Percentiles rank a stretch among this genome's conserved stretches.
These are phyloP conservation scores for Brassica juncea DNA, from an alignment of 345 rosid species.

Conservation along the genomic window DNA sequence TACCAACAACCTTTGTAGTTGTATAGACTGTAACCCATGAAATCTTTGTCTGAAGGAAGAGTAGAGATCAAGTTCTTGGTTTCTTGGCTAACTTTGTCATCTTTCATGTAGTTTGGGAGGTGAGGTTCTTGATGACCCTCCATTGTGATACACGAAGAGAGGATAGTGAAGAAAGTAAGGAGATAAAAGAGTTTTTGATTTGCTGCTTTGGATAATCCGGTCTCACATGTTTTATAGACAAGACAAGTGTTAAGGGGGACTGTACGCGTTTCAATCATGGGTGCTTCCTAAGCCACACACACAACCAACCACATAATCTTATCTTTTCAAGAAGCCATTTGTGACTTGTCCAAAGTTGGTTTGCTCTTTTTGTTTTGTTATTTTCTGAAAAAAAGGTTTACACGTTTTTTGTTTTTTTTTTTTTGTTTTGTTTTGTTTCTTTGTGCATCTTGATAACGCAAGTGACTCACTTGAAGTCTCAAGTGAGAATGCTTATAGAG, in stretches of 20 bases:
- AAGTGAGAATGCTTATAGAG: background rate
- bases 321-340: background rate
- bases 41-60: constrained; percentile 46
- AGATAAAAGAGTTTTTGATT: background rate
- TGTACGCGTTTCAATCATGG: background rate
- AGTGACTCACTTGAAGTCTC: background rate
- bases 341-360: background rate
- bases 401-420: background rate
- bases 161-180: background rate
- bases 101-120: constrained; percentile 45
- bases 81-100: constrained; percentile 41
- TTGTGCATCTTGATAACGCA: background rate
- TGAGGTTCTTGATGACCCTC: constrained; percentile 11
- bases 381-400: background rate
- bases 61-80: constrained; percentile 43
- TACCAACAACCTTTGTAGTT: constrained; percentile 63
- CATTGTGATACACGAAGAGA: background rate
- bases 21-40: constrained; percentile 41
- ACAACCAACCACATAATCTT: background rate
- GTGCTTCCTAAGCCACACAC: background rate
- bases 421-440: background rate
- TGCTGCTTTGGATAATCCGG: background rate
- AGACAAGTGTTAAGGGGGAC: background rate
- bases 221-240: background rate
- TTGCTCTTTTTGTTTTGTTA: background rate